phyloP scores from a whole-genome alignment of 805 yeast species.

The Metschnikowia cerradonensis region DNA sequence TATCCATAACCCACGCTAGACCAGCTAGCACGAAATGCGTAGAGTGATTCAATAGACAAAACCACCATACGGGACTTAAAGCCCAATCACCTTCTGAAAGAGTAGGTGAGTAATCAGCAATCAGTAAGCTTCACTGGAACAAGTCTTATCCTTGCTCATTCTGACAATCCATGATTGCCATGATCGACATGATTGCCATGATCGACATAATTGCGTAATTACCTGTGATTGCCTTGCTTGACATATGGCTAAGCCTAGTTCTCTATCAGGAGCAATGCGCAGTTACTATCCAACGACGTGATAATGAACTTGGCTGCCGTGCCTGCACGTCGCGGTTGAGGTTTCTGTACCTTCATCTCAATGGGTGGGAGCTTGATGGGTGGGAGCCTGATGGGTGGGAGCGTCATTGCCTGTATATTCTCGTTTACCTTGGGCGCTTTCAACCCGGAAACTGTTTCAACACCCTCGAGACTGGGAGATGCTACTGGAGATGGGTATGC shows the following conservation, averaged over 20 bases:
- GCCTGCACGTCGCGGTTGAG: constrained; percentile 4
- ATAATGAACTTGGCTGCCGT: constrained; percentile 24
- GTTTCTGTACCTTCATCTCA: constrained; percentile 14
- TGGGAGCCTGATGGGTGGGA: constrained; percentile 10
- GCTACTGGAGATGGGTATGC: constrained; percentile 32
- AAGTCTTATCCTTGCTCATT: too few relatives aligned
- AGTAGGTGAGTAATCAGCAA: too few relatives aligned
- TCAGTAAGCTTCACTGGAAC: too few relatives aligned
- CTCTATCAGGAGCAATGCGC: constrained; percentile 22
- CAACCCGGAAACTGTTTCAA: not conserved
- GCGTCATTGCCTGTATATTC: constrained; percentile 1
- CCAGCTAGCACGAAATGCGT: constrained; percentile 6
- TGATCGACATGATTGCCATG: too few relatives aligned
- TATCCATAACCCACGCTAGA: constrained; percentile 2
- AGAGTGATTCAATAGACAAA: too few relatives aligned
- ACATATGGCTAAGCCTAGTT: not conserved
- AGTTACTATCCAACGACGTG: constrained; percentile 30
- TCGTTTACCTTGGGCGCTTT: constrained; percentile 3
- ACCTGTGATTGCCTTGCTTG: not conserved
- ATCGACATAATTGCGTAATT: too few relatives aligned
- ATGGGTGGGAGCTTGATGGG: constrained; percentile 10
- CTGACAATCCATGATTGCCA: not conserved
- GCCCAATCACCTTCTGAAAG: too few relatives aligned
- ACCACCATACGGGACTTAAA: not conserved
- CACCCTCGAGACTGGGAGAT: constrained; percentile 23